A percentile compares a stretch with the other conserved stretches of the same genome.
These are phyloP conservation scores for Pseudozyma sp. DNA, from an alignment of 1,284 basidiomycete genomes.

Conservation along the genomic window DNA sequence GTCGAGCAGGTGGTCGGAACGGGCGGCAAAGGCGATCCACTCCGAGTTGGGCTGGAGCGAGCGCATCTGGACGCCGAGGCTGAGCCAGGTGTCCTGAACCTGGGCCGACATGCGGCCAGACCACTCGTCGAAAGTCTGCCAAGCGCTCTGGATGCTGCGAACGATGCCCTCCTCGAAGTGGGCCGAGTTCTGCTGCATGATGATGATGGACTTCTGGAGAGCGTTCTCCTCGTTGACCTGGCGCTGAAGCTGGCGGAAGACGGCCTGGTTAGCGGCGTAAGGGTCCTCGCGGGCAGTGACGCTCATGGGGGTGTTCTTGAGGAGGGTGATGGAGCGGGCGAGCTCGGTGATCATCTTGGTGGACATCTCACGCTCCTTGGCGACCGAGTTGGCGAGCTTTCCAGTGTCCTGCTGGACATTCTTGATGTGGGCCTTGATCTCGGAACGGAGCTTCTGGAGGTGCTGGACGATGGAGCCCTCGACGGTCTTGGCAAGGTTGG, in stretches of 20 bases:
- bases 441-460: conserved; percentile 88
- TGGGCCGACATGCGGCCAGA: conserved; percentile 80
- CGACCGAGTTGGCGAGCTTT: conserved; percentile 91
- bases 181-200: conserved; percentile 96
- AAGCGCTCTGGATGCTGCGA: conserved; percentile 92
- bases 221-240: conserved; percentile 95
- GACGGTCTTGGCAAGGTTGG: conserved; percentile 93
- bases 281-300: conserved; percentile 87
- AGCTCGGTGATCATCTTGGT: conserved; percentile 89
- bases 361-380: conserved; percentile 91
- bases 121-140: conserved; percentile 98
- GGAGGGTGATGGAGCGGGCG: conserved; percentile 83
- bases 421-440: conserved; percentile 98
- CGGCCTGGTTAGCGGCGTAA: conserved; percentile 81
- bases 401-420: conserved; percentile 97
- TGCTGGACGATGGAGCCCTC: conserved; percentile 98
- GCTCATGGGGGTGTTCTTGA: conserved; percentile 94
- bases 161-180: conserved; percentile 98
- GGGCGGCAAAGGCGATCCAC: conserved; percentile 95
- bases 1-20: conserved; percentile 94
- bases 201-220: conserved; percentile 97
- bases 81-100: conserved; percentile 84
- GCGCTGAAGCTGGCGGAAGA: conserved; percentile 87
- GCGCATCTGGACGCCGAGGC: conserved; percentile 82
- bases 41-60: conserved; percentile 89